A percentile compares a stretch with the other conserved stretches of the same genome.
Conservation (phyloP, 148 eudicot species). For the Rhododendron vialii region DNA sequence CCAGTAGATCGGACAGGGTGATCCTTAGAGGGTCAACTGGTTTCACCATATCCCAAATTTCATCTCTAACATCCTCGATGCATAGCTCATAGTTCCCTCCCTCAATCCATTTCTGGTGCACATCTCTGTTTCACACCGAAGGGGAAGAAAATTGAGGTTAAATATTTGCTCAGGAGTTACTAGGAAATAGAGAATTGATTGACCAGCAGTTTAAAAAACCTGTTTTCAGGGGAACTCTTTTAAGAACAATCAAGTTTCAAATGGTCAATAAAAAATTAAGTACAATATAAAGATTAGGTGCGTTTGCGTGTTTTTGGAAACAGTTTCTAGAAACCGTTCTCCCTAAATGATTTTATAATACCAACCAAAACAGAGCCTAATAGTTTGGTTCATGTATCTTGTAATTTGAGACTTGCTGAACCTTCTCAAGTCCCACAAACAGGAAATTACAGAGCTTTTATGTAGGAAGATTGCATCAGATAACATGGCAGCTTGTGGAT, state of each 20-base stretch:
- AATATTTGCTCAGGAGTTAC: not conserved
- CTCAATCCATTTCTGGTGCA: slow-evolving; percentile 97
- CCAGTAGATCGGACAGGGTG: slow-evolving; percentile 65
- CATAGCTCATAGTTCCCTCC: slow-evolving; percentile 97
- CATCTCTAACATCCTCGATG: slow-evolving; percentile 95
- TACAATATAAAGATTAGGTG: not conserved
- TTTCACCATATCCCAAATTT: slow-evolving; percentile 99
- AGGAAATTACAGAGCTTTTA: slow-evolving; percentile 54
- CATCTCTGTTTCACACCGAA: slow-evolving; percentile 59
- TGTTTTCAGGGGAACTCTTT: not conserved
- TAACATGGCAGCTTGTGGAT: slow-evolving; percentile 55
- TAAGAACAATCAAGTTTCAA: not conserved
- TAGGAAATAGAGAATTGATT: not conserved
- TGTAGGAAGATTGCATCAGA: slow-evolving; percentile 89
- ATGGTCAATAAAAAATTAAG: not conserved
- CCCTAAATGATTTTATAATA: not conserved
- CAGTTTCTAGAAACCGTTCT: not conserved
- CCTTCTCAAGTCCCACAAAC: slow-evolving; percentile 44
- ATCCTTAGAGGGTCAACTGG: slow-evolving; percentile 77
- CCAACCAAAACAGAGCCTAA: not conserved
- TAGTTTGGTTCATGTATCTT: slow-evolving; percentile 38
- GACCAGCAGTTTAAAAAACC: not conserved
- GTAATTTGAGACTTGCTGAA: slow-evolving; percentile 52
- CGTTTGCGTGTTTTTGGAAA: not conserved
- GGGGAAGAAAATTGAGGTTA: not conserved